Conservation (phyloP, 2,329 filamentous ascomycete species). For the Calonectria honghensis region DNA sequence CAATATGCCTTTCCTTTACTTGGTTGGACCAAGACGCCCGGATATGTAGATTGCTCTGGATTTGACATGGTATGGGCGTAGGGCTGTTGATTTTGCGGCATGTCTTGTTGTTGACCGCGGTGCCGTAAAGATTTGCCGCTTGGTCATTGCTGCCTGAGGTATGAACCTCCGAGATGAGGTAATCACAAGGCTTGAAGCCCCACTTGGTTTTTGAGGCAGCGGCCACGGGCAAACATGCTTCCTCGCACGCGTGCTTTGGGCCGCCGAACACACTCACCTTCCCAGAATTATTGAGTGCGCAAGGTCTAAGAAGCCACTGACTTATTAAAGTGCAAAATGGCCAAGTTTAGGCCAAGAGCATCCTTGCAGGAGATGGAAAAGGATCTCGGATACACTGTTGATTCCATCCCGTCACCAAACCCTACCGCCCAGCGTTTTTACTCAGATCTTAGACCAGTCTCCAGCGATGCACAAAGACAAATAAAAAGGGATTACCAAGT, state of each 20-base stretch:
- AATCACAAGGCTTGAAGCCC: not conserved
- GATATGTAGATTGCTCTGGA: not conserved
- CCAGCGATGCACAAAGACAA: not conserved
- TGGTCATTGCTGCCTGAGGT: not conserved
- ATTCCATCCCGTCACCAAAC: not conserved
- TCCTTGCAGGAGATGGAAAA: not conserved
- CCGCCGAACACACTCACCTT: not conserved
- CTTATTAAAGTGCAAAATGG: not conserved
- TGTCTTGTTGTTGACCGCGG: not conserved
- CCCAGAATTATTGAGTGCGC: not conserved
- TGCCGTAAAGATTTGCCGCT: not conserved
- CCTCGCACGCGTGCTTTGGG: not conserved
- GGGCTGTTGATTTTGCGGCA: not conserved
- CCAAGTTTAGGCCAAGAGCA: not conserved
- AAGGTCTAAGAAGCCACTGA: not conserved
- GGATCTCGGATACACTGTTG: not conserved
- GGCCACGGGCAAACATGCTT: not conserved
- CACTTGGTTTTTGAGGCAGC: not conserved
- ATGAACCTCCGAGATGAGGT: not conserved
- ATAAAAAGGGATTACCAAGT: not conserved
- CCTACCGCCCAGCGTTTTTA: not conserved
- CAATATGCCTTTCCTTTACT: conserved; percentile 67
- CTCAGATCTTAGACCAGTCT: not conserved
- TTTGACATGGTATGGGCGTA: not conserved
- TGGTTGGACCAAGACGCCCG: conserved; percentile 59